Percentiles rank a stretch among this genome's conserved stretches.
Conservation (phyloP, 2,329 filamentous ascomycete genomes). For the Trichoderma atrobrunneum region DNA sequence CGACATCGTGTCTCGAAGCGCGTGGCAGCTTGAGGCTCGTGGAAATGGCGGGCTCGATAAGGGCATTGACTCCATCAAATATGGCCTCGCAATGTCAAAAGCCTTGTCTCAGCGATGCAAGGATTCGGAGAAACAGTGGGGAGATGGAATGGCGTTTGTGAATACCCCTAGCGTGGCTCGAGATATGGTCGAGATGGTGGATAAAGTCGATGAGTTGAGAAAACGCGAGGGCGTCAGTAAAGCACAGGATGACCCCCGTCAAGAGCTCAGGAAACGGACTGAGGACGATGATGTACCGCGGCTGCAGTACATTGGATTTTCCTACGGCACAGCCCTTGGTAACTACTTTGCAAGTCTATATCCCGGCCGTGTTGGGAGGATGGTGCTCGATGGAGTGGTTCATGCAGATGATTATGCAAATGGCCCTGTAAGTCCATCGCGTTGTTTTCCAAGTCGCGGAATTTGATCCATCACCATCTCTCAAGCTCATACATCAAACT, state of each 20-base stretch:
- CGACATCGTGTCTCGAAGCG: conserved; percentile 29
- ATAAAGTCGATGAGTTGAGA: conserved; percentile 35
- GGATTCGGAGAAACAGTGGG: conserved; percentile 14
- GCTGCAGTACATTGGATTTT: conserved; percentile 38
- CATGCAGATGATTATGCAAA: conserved; percentile 21
- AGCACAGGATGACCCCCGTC: background rate
- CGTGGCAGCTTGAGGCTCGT: conserved; percentile 29
- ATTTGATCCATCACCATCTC: background rate
- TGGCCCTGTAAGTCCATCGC: background rate
- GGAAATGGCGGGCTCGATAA: conserved; percentile 30
- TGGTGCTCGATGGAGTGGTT: conserved; percentile 40
- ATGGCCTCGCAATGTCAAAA: conserved; percentile 25
- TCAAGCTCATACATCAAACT: background rate
- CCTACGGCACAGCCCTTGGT: conserved; percentile 41
- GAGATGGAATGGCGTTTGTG: conserved; percentile 31
- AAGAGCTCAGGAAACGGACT: background rate
- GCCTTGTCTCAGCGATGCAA: conserved; percentile 32
- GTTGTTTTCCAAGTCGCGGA: background rate
- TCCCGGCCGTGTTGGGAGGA: conserved; percentile 40
- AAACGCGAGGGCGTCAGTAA: conserved; percentile 1
- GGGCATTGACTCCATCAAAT: conserved; percentile 22
- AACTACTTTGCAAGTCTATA: conserved; percentile 42
- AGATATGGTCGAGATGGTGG: conserved; percentile 43
- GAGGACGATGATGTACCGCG: background rate
- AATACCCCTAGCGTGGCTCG: conserved; percentile 37